Evolutionary conservation across 441 rosid species (phyloP).

Genomic region (Erysimum cheiri): DNA sequence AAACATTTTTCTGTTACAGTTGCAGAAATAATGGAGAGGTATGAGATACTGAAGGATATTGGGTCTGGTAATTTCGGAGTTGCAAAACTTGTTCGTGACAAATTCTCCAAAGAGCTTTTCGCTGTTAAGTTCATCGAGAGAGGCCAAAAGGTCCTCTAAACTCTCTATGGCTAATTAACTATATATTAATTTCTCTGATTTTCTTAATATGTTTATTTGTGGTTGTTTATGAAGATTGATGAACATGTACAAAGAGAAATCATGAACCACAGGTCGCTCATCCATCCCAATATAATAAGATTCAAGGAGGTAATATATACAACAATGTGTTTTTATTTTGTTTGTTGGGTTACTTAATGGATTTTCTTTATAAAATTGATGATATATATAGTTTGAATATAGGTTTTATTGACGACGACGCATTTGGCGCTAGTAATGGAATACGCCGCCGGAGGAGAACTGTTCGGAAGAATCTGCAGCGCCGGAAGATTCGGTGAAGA

Average conservation of each 20-base stretch:
- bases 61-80: conserved; percentile 50
- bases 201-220: neutral
- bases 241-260: conserved; percentile 48
- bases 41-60: conserved; percentile 43
- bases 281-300: conserved; percentile 47
- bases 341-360: neutral
- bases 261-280: conserved; percentile 44
- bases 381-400: neutral
- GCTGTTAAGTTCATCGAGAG: conserved; percentile 72
- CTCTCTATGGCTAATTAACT: neutral
- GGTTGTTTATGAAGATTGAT: conserved; percentile 39
- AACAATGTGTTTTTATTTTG: neutral
- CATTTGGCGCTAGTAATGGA: conserved; percentile 92
- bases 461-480: conserved; percentile 78
- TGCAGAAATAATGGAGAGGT: conserved; percentile 41
- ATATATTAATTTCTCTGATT: neutral
- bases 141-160: conserved; percentile 54
- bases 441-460: conserved; percentile 97
- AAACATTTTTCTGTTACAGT: neutral
- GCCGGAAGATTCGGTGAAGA: conserved; percentile 98
- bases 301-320: conserved; percentile 43
- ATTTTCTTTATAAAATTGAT: neutral
- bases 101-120: conserved; percentile 47
- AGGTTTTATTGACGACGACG: conserved; percentile 80
- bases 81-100: conserved; percentile 46